phyloP scores from a whole-genome alignment of 805 yeast species.

The Saccharomyces eubayanus region DNA sequence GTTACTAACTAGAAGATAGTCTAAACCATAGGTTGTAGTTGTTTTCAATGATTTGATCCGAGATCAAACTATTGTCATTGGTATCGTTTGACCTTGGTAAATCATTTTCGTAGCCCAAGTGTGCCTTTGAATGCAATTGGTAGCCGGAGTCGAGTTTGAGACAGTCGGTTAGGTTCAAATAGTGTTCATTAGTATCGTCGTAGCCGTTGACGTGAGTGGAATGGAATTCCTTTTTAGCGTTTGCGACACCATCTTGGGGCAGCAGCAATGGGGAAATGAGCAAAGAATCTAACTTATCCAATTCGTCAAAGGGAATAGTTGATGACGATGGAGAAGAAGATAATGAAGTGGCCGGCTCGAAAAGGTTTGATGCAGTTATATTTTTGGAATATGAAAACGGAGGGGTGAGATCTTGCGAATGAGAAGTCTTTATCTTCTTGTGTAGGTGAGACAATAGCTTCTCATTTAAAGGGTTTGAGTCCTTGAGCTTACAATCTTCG shows the following conservation, averaged over 20 bases:
- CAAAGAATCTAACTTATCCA: conserved; percentile 14
- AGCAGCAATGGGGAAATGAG: conserved; percentile 19
- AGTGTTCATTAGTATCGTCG: not conserved
- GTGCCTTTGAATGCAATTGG: not conserved
- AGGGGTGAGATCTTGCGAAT: not conserved
- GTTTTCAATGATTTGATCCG: conserved; percentile 25
- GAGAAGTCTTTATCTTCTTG: not conserved
- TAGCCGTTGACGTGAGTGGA: not conserved
- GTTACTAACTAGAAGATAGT: conserved; percentile 2
- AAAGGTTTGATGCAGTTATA: not conserved
- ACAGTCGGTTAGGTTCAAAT: not conserved
- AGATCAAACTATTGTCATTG: not conserved
- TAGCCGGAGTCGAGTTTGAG: not conserved
- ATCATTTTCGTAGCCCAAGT: not conserved
- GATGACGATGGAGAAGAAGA: not conserved
- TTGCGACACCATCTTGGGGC: conserved; percentile 9
- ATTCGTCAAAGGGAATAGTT: not conserved
- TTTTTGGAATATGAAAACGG: not conserved
- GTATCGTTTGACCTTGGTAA: not conserved
- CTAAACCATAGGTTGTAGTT: conserved; percentile 28
- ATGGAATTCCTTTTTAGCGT: not conserved
- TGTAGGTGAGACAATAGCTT: not conserved
- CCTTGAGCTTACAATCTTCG: conserved; percentile 16
- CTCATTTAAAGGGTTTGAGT: conserved; percentile 1
- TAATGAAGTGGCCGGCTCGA: not conserved